Percentiles rank a stretch among this genome's conserved stretches.
phyloP scores from a whole-genome alignment of 768 basidiomycete species.

The Lyophyllum shimeji region DNA sequence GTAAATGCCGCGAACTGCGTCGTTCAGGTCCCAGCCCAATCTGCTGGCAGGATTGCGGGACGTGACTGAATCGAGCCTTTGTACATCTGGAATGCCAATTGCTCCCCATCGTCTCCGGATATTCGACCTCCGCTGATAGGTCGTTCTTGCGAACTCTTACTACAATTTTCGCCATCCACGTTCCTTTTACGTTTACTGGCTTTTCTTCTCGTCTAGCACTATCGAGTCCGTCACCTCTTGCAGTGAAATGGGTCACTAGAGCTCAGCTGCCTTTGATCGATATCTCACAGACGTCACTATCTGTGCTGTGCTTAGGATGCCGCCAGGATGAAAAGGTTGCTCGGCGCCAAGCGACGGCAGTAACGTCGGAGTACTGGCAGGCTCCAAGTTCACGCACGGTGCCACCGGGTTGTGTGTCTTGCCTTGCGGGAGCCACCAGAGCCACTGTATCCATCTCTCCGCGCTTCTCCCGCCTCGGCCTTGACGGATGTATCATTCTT shows the following conservation, averaged over 20 bases:
- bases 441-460: too few species aligned
- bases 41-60: neutral
- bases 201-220: neutral
- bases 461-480: too few species aligned
- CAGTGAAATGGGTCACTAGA: neutral
- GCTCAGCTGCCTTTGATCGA: too few species aligned
- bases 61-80: neutral
- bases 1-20: neutral
- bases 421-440: too few species aligned
- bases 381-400: too few species aligned
- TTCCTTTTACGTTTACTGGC: neutral
- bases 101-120: neutral
- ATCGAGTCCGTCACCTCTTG: neutral
- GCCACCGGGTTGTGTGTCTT: too few species aligned
- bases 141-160: neutral
- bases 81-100: neutral
- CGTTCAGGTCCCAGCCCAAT: neutral
- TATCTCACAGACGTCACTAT: too few species aligned
- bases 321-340: neutral
- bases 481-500: too few species aligned
- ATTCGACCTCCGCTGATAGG: neutral
- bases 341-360: neutral
- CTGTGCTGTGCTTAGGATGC: too few species aligned
- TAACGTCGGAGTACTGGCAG: neutral
- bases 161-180: neutral